phyloP scores from a whole-genome alignment of 257 asterid genomes.

The Craterostigma plantagineum region DNA sequence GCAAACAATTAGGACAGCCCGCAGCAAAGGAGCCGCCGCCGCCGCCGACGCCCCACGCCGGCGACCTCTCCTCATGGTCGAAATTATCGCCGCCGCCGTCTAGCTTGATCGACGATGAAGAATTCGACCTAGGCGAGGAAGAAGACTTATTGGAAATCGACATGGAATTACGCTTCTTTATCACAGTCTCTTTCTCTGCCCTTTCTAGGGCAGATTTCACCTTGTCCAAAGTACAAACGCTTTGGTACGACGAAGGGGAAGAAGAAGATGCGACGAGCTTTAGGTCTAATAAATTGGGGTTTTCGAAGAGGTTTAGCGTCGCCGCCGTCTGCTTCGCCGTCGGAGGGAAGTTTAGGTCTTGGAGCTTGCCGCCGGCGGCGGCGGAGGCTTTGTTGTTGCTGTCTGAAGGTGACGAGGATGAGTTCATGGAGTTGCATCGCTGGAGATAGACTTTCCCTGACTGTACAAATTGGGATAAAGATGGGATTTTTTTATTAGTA shows the following conservation, averaged over 20 bases:
- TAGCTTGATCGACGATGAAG: constrained; percentile 42
- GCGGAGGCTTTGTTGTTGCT: no score
- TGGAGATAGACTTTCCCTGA: constrained; percentile 73
- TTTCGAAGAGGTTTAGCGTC: constrained; percentile 27
- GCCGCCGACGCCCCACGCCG: not conserved
- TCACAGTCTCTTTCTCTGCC: constrained; percentile 18
- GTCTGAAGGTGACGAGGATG: constrained; percentile 22
- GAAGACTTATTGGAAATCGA: constrained; percentile 36
- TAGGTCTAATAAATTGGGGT: constrained; percentile 22
- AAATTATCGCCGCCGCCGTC: constrained; percentile 6
- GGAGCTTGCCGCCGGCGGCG: constrained; percentile 19
- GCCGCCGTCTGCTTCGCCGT: no score
- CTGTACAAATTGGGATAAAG: constrained; percentile 21
- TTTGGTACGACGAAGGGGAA: constrained; percentile 20
- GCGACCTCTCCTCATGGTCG: constrained; percentile 12
- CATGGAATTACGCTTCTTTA: constrained; percentile 19
- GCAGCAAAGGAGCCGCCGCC: constrained; percentile 17
- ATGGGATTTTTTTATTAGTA: no score
- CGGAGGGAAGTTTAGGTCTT: constrained; percentile 82
- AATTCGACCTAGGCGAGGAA: constrained; percentile 26
- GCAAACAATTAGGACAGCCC: constrained; percentile 22
- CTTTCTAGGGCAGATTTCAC: constrained; percentile 38
- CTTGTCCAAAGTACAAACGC: constrained; percentile 43
- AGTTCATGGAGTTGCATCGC: constrained; percentile 40
- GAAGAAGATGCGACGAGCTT: constrained; percentile 1